Evolutionary conservation across 2,329 filamentous ascomycete species (phyloP), one percentile per base, ranked within the genome.

Genomic region (Aspergillus ruber): DNA sequence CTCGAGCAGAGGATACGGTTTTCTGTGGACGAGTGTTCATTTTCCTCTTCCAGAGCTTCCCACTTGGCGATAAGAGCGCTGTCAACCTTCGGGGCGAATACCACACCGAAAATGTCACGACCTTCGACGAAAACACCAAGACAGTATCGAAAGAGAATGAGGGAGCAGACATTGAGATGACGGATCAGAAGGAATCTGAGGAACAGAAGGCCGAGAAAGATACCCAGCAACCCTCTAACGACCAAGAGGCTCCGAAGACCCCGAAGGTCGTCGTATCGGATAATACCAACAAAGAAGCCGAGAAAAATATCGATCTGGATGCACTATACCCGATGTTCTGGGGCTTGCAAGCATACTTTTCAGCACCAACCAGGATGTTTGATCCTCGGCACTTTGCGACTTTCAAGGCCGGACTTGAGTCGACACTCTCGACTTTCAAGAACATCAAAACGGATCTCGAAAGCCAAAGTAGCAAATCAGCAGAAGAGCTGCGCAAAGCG

Each of bases 1-100:
- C 93, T n/a, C 82, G 93, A 48, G 91, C 93, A 3, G 90, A 97
- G 66, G 93, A 98, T 67, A 94, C 93, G 0, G 90, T 94, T 0
- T 98, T 99, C 65, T 98, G 93, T 62, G 93, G 93, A 13, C 82
- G 93, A 35, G 93, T 99, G 21, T 97, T 97, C 68, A 96, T 98
- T 54, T 99, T 96, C 68, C 82, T 98, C 64, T 98, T 97, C 68
- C 93, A 98, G 67, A 95, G 90, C 66, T 97, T 98, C 61, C 93
- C 93, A 1, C 76, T 98, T 0, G 91, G 91, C 27, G 94, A 98
- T 69, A 93, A 91, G 65, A 97, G 93, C 65, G 96, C 93, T 0
- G 93, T 98, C 43, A 99, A 99, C 62, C 77, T 97, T 35, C 82
- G 93, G 44, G 93, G 93, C 57, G 91, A 97, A 71, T 99, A 93